These are phyloP conservation scores for Aspergillus persii DNA, from an alignment of 2,329 filamentous ascomycete genomes.

Conservation along the genomic window DNA sequence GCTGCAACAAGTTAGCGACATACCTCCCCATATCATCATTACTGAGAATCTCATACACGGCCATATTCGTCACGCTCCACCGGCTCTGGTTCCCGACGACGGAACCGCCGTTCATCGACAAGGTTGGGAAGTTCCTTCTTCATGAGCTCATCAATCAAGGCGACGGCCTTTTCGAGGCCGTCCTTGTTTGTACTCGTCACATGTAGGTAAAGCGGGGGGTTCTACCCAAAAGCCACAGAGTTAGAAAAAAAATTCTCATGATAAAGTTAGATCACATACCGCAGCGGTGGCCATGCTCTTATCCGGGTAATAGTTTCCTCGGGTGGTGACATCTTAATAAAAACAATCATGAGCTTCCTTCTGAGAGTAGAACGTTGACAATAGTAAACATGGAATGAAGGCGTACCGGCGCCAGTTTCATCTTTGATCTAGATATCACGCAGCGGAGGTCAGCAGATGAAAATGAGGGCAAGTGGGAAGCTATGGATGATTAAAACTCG, in stretches of 20 bases:
- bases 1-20: conserved; percentile 51
- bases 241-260: background rate
- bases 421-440: conserved; percentile 98
- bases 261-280: conserved; percentile 56
- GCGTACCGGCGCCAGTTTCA: conserved; percentile 99
- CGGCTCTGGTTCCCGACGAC: conserved; percentile 72
- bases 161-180: conserved; percentile 84
- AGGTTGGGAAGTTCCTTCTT: conserved; percentile 92
- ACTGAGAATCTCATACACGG: conserved; percentile 56
- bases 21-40: background rate
- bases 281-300: conserved; percentile 94
- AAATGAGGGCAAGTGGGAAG: conserved; percentile 63
- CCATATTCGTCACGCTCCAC: conserved; percentile 90
- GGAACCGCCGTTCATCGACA: conserved; percentile 90
- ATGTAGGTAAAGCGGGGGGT: conserved; percentile 90
- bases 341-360: conserved; percentile 59
- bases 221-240: conserved; percentile 51
- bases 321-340: conserved; percentile 93
- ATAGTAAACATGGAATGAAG: conserved; percentile 46
- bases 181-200: conserved; percentile 89
- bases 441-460: conserved; percentile 89
- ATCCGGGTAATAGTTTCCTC: conserved; percentile 94
- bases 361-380: conserved; percentile 49
- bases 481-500: conserved; percentile 58
- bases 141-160: conserved; percentile 91